Evolutionary conservation across 805 yeast species (phyloP), one percentile per base, ranked within the genome.

Genomic region (Candida koratica): DNA sequence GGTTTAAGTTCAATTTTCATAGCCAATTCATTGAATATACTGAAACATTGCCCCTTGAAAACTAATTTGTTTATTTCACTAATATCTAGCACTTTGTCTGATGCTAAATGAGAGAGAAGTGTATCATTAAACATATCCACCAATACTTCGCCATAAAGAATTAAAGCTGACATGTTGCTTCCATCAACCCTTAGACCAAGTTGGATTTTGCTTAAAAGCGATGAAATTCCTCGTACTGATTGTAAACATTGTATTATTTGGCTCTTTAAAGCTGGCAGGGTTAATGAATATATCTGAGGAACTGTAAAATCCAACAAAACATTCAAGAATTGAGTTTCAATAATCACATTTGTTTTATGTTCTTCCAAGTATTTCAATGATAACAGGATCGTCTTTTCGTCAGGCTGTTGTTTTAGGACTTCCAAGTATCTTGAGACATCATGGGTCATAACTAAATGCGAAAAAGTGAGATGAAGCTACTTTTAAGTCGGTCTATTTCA

Each of bases 1-100:
- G 36, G 31, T 11, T 11, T 19, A 5, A 31, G 7, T 11, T 31
- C 34, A 4, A 31, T 11, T 12, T 24, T 19, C 4, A 13, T 17
- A 4, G 6, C 32, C 5, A 47, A 43, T 37, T 64, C 68, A 22
- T 50, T 52, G 11, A 55, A 41, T 10, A 55, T 34, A 1, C 61
- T 37, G 28, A 50, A 58, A 8, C 46, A 34, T 30, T 46, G 52
- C 0, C 71, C 71, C 28, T 52, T 61, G 42, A 58, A 66, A 7
- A 67, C n/a, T 4, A 66, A 44, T 33, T 59, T 60, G 32, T 64
- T 69, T n/a, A 61, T 40, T 38, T 66, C 71, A 28, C 53, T 54
- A 6, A 41, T 22, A 20, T 52, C 53, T 5, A 49, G 17, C 3
- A 16, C 5, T 5, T 28, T 38, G 2, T 10, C 26, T 2, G 39